A percentile compares a stretch with the other conserved stretches of the same genome.
Evolutionary conservation across 129 eudicot species (phyloP).

Genomic region (Pittosporum tobira): DNA sequence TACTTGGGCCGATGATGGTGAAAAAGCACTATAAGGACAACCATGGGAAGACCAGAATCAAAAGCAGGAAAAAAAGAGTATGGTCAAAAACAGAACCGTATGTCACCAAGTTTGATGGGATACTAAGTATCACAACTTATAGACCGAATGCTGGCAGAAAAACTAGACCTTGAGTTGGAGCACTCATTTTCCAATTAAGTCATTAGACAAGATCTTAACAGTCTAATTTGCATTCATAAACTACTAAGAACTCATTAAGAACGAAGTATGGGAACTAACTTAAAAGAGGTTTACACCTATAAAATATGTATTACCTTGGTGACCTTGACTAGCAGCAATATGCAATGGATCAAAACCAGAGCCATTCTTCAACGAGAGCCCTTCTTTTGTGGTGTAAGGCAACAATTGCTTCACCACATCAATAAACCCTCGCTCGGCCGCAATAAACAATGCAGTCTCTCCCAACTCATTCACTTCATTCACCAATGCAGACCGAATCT

Average conservation of each 20-base stretch:
- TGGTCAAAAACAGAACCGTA: too few relatives aligned
- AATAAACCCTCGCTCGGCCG: constrained; percentile 50
- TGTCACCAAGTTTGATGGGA: too few relatives aligned
- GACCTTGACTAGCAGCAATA: constrained; percentile 70
- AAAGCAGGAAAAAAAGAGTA: too few relatives aligned
- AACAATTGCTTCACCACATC: constrained; percentile 65
- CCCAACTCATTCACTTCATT: constrained; percentile 76
- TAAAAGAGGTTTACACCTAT: background rate
- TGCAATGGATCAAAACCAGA: constrained; percentile 73
- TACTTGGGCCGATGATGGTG: too few relatives aligned
- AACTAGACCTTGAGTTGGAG: background rate
- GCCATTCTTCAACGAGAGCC: constrained; percentile 45
- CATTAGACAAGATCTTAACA: background rate
- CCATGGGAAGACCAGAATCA: too few relatives aligned
- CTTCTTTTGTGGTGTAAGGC: constrained; percentile 49
- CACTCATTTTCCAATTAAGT: background rate
- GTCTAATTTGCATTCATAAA: too few relatives aligned
- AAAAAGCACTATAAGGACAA: too few relatives aligned
- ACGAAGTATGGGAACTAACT: too few relatives aligned
- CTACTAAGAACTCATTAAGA: too few relatives aligned
- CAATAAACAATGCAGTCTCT: constrained; percentile 63
- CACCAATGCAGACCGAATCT: constrained; percentile 59
- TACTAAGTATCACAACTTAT: too few relatives aligned
- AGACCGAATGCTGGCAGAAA: background rate
- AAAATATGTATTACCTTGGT: constrained; percentile 39